phyloP scores from a whole-genome alignment of 179 eudicot species.

The Amaranthus tricolor region DNA sequence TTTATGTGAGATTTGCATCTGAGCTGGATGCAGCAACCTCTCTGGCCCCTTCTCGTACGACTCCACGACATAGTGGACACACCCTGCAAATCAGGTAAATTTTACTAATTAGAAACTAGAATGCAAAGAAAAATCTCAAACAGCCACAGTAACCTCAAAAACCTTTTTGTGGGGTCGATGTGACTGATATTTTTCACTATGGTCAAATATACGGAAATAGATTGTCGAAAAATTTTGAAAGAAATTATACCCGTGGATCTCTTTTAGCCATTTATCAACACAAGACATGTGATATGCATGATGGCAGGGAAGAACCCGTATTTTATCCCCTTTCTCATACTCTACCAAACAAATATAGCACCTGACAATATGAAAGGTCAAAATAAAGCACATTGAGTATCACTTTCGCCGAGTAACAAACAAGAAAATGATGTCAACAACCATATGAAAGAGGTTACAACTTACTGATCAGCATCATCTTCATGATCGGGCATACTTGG shows the following conservation, averaged over 20 bases:
- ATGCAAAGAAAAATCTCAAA: neutral
- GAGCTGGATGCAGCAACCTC: slow-evolving; percentile 39
- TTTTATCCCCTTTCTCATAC: slow-evolving; percentile 63
- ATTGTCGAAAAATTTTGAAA: neutral
- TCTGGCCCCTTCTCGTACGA: slow-evolving; percentile 41
- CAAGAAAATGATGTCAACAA: neutral
- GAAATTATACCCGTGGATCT: slow-evolving; percentile 70
- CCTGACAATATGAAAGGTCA: slow-evolving; percentile 31
- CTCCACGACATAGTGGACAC: slow-evolving; percentile 83
- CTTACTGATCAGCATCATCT: slow-evolving; percentile 67
- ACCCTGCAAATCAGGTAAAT: slow-evolving; percentile 40
- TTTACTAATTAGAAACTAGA: neutral
- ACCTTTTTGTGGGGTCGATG: too few relatives aligned
- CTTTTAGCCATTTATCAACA: slow-evolving; percentile 93
- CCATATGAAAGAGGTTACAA: slow-evolving; percentile 2
- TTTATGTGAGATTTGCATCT: slow-evolving; percentile 25
- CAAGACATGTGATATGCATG: slow-evolving; percentile 76
- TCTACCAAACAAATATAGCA: slow-evolving; percentile 82
- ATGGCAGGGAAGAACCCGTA: slow-evolving; percentile 74
- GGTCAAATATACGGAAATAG: neutral
- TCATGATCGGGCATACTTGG: slow-evolving; percentile 29
- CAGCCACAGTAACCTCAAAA: too few relatives aligned
- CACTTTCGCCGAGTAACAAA: neutral
- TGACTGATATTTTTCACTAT: too few relatives aligned
- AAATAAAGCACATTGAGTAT: neutral